Evolutionary conservation across 2,329 filamentous ascomycete genomes (phyloP), one percentile per base, ranked within the genome.

Genomic region (Ilyonectria destructans): DNA sequence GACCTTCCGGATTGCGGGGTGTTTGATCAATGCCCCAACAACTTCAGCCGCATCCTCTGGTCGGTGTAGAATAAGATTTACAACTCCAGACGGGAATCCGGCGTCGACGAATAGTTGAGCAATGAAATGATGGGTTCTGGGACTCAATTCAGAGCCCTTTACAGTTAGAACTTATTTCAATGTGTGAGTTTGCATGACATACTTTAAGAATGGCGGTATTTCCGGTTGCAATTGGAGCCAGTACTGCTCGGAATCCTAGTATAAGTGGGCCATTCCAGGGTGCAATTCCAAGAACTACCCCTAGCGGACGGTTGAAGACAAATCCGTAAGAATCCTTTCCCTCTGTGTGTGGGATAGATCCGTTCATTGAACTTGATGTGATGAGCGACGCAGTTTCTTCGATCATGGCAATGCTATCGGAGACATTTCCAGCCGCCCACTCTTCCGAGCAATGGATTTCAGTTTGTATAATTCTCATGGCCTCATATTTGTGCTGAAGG

Each of bases 71-170:
- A 84, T 49, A 8, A 80, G 73, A 65, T 84, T 84, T 8, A 82
- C 60, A 10, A 78, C 78, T 0, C 82, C 83, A 4, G 77, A 62
- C 0, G 83, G 83, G 6, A 83, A 74, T 0, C 82, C 83, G 2
- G 82, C 83, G 15, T 82, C 76, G 6, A 71, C 71, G 60, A 82
- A 82, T 3, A 80, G 62, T 6, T 72, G 62, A 1, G 75, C 80
- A n/a, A 84, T 73, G 6, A 77, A 65, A 23, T 75, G 78, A 55
- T 78, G 73, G 0, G 68, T 72, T 17, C 69, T 65, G 1, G 80
- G 80, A 21, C 67, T 71, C 1, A 79, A 63, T 40, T 81, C 80
- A 7, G 72, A 75, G 6, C 74, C 78, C 67, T 80, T 9, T 10
- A 12, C 2, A 31, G 26, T 52, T 7, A 52, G 26, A 72, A 5